phyloP scores from a whole-genome alignment of 2,329 filamentous ascomycete species.

The Aspergillus sclerotialis region DNA sequence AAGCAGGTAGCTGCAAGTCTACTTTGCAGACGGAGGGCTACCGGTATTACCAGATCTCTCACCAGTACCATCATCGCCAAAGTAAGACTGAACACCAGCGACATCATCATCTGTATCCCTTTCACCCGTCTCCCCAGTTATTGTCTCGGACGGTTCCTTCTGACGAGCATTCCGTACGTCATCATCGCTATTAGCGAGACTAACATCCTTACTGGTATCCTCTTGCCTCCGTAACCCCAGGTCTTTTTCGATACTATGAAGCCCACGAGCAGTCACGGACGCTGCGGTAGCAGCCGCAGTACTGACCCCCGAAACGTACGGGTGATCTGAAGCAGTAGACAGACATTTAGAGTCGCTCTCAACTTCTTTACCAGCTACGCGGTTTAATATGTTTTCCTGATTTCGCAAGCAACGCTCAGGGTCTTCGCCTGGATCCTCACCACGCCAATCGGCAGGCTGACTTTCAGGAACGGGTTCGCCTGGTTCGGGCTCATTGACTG shows the following conservation, averaged over 20 bases:
- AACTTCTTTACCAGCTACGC: constrained; percentile 1
- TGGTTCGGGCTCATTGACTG: constrained; percentile 59
- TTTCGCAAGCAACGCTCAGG: constrained; percentile 1
- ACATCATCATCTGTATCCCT: constrained; percentile 26
- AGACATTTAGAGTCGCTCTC: constrained; percentile 2
- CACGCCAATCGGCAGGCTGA: constrained; percentile 68
- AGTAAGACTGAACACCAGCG: constrained; percentile 34
- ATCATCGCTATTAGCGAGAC: constrained; percentile 63
- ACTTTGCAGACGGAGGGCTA: no score
- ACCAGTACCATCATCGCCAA: constrained; percentile 5
- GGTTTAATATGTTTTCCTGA: constrained; percentile 9
- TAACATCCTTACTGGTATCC: constrained; percentile 59
- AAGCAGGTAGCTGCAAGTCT: no score
- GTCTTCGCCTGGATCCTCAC: constrained; percentile 39
- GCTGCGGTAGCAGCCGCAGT: constrained; percentile 10
- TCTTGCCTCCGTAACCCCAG: constrained; percentile 62
- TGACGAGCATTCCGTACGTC: constrained; percentile 14
- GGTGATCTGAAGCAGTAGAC: constrained; percentile 7
- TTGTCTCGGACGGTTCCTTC: constrained; percentile 18
- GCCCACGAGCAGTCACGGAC: constrained; percentile 7
- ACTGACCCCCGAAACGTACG: constrained; percentile 7
- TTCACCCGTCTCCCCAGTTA: constrained; percentile 14
- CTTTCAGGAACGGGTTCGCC: constrained; percentile 66
- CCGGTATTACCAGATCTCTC: no score
- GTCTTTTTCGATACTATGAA: constrained; percentile 41